A percentile compares a stretch with the other conserved stretches of the same genome.
Conservation (phyloP, 768 basidiomycete species). For the Sporobolomyces roseus region DNA sequence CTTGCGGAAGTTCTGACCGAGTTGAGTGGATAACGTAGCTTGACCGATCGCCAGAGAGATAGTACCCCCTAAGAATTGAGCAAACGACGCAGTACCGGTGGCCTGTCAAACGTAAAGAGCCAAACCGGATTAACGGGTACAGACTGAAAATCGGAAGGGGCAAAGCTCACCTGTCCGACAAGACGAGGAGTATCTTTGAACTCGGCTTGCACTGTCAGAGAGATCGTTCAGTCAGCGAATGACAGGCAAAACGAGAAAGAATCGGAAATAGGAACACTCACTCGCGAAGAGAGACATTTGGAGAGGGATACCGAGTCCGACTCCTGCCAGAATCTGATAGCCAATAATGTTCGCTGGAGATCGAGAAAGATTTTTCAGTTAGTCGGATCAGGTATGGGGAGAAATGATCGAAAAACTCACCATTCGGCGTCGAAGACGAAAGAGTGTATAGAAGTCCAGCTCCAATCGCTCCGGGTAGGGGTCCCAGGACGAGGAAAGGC, state of each 20-base stretch:
- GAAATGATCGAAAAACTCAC: too few species aligned
- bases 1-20: slow-evolving; percentile 45
- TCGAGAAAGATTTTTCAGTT: too few species aligned
- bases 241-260: not conserved
- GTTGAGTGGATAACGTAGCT: slow-evolving; percentile 48
- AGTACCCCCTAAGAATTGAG: slow-evolving; percentile 46
- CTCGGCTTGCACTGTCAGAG: slow-evolving; percentile 37
- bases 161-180: slow-evolving; percentile 24
- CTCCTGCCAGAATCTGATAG: slow-evolving; percentile 51
- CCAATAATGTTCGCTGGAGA: slow-evolving; percentile 44
- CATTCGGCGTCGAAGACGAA: slow-evolving; percentile 22
- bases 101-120: slow-evolving; percentile 31
- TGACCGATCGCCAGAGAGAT: slow-evolving; percentile 49
- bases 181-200: slow-evolving; percentile 42
- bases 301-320: slow-evolving; percentile 47
- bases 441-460: slow-evolving; percentile 48
- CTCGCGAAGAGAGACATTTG: slow-evolving; percentile 40
- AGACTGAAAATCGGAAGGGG: not conserved
- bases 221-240: too few species aligned
- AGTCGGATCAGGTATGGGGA: too few species aligned
- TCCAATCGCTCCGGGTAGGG: slow-evolving; percentile 48
- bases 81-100: slow-evolving; percentile 42
- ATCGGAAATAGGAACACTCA: not conserved
- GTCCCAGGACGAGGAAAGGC: slow-evolving; percentile 50
- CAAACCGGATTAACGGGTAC: not conserved